Base-by-base conservation (phyloP, 306 rosid genomes). In the Prunus dulcis region DNA sequence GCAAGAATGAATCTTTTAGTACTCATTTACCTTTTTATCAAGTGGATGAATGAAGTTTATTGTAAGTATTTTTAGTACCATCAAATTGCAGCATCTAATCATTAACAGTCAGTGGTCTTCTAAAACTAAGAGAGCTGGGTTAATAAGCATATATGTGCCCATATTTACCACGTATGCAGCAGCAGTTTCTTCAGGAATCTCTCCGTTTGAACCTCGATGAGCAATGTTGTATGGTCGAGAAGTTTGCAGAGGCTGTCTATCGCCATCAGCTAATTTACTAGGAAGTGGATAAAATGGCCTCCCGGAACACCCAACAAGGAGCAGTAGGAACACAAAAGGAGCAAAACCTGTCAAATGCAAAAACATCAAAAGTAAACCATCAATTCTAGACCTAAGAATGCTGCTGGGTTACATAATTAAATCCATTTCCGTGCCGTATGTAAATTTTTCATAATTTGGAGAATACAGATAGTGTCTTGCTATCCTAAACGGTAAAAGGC, bases 151-250 rank as follows among this genome's bases (percentile, higher is more conserved):
- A 52, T 52, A 6, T 5, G 6, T 52, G 57, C 57, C 57, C 57
- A 52, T 0, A 52, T 15, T 58, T 58, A 93, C 98, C 96, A 77
- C 4, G 76, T 93, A 93, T 72, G 96, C 97, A 65, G 89, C 73
- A 62, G 79, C 84, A 78, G 98, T 93, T 89, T 83, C 98, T 85
- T 93, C 98, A 14, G 98, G 98, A 80, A 93, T 9, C 83, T 91
- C 98, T 77, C 98, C 98, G 56, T 91, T 91, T 27, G 98, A 88
- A 76, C 98, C 98, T n/a, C 98, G 87, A 79, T 93, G 98, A 8
- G 98, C 98, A 68, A 91, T 20, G 72, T 91, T 93, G 79, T 81
- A 91, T 7, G 98, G 96, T 45, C 91, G 91, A 74, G 65, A 88
- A 56, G 93, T 89, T 79, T 93, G 93, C 12, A 91, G 83, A 71